Conservation (phyloP, 1,284 basidiomycete genomes). For the Leccinum huronense region DNA sequence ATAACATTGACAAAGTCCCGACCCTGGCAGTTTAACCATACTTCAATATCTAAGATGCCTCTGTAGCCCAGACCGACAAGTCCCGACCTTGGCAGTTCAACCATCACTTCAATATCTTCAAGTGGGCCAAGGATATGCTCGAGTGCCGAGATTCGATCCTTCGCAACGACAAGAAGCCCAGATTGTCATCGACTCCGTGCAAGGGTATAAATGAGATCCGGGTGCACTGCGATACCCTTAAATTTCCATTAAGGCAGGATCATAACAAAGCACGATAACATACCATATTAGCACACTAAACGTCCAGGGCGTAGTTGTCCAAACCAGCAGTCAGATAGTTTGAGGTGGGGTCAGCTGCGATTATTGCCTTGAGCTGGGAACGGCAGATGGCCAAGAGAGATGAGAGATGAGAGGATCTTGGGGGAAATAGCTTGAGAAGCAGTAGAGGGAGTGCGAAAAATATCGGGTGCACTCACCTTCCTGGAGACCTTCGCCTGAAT, state of each 20-base stretch:
- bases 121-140: conserved; percentile 49
- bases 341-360: conserved; percentile 5
- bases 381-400: too few relatives aligned
- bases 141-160: conserved; percentile 62
- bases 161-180: conserved; percentile 62
- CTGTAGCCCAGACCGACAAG: conserved; percentile 68
- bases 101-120: conserved; percentile 37
- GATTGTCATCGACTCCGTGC: conserved; percentile 40
- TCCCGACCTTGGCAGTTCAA: conserved; percentile 55
- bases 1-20: too few relatives aligned
- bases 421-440: too few relatives aligned
- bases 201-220: conserved; percentile 71
- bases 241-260: conserved; percentile 6
- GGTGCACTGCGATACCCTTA: conserved; percentile 84
- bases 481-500: too few relatives aligned
- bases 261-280: conserved; percentile 18
- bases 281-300: conserved; percentile 90
- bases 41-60: conserved; percentile 53
- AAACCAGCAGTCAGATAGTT: conserved; percentile 71
- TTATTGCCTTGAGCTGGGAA: too few relatives aligned
- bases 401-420: too few relatives aligned
- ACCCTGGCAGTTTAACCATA: too few relatives aligned
- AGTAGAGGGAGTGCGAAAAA: too few relatives aligned
- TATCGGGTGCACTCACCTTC: too few relatives aligned
- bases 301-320: conserved; percentile 99